These are phyloP conservation scores for Lipomyces anomalus DNA, from an alignment of 805 yeast genomes.

Conservation along the genomic window DNA sequence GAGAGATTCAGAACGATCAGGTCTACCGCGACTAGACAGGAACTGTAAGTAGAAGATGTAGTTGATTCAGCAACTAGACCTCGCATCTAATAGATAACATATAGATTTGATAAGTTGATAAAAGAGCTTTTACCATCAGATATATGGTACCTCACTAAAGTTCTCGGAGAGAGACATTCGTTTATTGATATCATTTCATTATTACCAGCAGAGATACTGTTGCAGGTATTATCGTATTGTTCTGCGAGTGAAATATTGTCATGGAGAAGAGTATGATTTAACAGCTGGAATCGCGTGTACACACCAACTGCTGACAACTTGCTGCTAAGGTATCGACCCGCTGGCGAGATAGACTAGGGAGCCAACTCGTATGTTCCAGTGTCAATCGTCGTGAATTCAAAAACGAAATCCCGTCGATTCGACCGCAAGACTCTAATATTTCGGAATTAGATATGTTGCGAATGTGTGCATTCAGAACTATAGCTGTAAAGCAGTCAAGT, in stretches of 20 bases:
- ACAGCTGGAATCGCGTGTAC: too few relatives aligned
- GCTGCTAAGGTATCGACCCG: too few relatives aligned
- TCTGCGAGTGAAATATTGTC: slow-evolving; percentile 17
- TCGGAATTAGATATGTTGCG: slow-evolving; percentile 14
- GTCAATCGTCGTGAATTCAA: slow-evolving; percentile 14
- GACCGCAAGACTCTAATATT: slow-evolving; percentile 15
- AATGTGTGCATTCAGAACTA: slow-evolving; percentile 14
- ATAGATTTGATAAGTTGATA: slow-evolving; percentile 10
- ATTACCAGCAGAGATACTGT: slow-evolving; percentile 16
- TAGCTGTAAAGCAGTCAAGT: slow-evolving; percentile 21
- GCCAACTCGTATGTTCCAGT: slow-evolving; percentile 15
- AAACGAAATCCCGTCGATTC: slow-evolving; percentile 18
- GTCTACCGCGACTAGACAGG: slow-evolving; percentile 12
- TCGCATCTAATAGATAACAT: not conserved
- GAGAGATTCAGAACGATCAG: slow-evolving; percentile 10
- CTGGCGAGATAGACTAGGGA: slow-evolving; percentile 18
- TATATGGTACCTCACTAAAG: slow-evolving; percentile 20
- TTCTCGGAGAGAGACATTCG: slow-evolving; percentile 18
- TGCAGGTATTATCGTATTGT: slow-evolving; percentile 15
- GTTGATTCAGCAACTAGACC: too few relatives aligned
- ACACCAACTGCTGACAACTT: too few relatives aligned
- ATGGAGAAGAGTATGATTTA: slow-evolving; percentile 23
- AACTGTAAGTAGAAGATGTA: slow-evolving; percentile 6
- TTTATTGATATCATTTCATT: slow-evolving; percentile 19
- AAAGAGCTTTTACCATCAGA: slow-evolving; percentile 19